Percentiles rank a stretch among this genome's conserved stretches.
These are phyloP conservation scores for Cutaneotrichosporon dermatis DNA, from an alignment of 1,284 basidiomycete genomes.

Conservation along the genomic window DNA sequence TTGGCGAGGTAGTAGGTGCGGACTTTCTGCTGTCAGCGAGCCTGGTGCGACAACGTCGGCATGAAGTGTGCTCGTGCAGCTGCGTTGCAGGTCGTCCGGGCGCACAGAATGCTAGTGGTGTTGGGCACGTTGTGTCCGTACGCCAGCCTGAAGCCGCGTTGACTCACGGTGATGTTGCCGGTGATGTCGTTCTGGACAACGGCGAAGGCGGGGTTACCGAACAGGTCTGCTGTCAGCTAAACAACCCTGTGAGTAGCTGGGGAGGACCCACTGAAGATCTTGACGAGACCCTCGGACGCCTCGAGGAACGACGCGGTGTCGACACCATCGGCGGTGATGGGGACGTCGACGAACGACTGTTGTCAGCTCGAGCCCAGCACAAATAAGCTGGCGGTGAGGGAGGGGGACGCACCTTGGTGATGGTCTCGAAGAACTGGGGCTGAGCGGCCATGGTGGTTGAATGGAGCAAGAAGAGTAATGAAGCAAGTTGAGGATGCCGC, in stretches of 20 bases:
- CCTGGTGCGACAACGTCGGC: background rate
- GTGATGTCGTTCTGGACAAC: conserved; percentile 84
- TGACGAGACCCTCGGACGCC: conserved; percentile 82
- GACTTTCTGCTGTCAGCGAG: conserved; percentile 68
- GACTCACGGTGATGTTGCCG: conserved; percentile 81
- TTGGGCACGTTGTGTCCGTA: too few species aligned
- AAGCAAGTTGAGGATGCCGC: too few species aligned
- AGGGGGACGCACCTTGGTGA: conserved; percentile 60
- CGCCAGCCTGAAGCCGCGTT: too few species aligned
- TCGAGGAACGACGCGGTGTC: conserved; percentile 85
- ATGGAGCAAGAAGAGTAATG: background rate
- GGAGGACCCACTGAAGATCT: conserved; percentile 71
- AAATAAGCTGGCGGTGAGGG: background rate
- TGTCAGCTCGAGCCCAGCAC: background rate
- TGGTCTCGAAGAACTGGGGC: conserved; percentile 73
- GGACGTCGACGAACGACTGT: conserved; percentile 86
- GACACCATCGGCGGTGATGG: conserved; percentile 78
- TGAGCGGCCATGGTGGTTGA: conserved; percentile 56
- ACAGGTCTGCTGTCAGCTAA: conserved; percentile 60
- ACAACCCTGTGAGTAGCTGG: conserved; percentile 6
- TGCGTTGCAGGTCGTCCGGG: too few species aligned
- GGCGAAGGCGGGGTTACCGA: conserved; percentile 79
- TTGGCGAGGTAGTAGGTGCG: conserved; percentile 68
- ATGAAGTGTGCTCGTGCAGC: too few species aligned
- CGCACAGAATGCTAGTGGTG: too few species aligned